Conservation (phyloP, 352 stramenopile species). For the Pythium aphanidermatum region DNA sequence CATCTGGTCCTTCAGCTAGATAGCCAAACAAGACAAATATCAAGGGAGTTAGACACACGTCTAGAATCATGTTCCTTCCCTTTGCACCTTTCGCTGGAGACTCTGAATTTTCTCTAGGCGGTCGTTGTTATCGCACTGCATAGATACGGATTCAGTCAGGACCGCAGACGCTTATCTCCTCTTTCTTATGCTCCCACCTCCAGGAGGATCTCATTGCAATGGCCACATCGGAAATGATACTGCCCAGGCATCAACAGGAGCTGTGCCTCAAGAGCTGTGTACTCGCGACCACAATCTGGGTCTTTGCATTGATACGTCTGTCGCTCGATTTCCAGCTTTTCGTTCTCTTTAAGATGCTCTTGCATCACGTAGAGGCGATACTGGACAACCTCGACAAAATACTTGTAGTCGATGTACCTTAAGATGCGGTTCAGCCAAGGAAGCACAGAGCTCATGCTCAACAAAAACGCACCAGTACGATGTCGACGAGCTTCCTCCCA, state of each 20-base stretch:
- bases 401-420: slow-evolving; percentile 90
- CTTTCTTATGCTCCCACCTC: no score
- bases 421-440: not conserved
- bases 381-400: slow-evolving; percentile 87
- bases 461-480: slow-evolving; percentile 60
- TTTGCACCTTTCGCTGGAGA: slow-evolving; percentile 80
- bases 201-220: slow-evolving; percentile 81
- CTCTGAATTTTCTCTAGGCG: slow-evolving; percentile 61
- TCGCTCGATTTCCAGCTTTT: slow-evolving; percentile 83
- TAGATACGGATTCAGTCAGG: no score
- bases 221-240: slow-evolving; percentile 79
- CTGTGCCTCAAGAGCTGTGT: slow-evolving; percentile 82
- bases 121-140: slow-evolving; percentile 83
- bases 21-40: no score
- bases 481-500: slow-evolving; percentile 78
- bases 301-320: slow-evolving; percentile 86
- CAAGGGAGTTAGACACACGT: no score
- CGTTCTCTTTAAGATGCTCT: slow-evolving; percentile 78
- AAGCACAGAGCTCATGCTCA: not conserved
- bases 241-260: slow-evolving; percentile 75
- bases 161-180: no score
- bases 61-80: no score
- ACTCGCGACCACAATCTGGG: slow-evolving; percentile 79
- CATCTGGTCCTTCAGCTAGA: slow-evolving; percentile 88
- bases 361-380: slow-evolving; percentile 87